These are phyloP conservation scores for Pyrenophora seminiperda DNA, from an alignment of 2,329 filamentous ascomycete genomes.

Conservation along the genomic window DNA sequence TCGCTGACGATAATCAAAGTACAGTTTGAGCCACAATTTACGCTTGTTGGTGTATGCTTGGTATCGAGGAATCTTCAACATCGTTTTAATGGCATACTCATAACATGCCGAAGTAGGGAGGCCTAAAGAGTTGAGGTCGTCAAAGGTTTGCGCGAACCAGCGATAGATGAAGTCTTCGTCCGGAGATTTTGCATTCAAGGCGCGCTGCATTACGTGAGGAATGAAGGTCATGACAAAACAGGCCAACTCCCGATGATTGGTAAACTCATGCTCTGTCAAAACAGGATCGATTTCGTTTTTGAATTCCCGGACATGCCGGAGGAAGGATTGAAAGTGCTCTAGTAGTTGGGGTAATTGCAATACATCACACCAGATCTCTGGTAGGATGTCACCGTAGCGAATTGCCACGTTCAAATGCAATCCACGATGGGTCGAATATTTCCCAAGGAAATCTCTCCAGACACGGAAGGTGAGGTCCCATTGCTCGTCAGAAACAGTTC, in stretches of 20 bases:
- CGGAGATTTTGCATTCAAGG: constrained; percentile 22
- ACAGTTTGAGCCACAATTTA: constrained; percentile 36
- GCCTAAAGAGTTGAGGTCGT: constrained; percentile 22
- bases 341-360: constrained; percentile 31
- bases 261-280: constrained; percentile 4
- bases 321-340: constrained; percentile 34
- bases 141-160: constrained; percentile 35
- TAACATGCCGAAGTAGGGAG: constrained; percentile 32
- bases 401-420: constrained; percentile 2
- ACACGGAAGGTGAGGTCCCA: constrained; percentile 45
- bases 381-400: constrained; percentile 15
- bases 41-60: constrained; percentile 32
- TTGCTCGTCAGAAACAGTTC: constrained; percentile 38
- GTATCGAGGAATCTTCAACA: constrained; percentile 38
- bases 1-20: constrained; percentile 29
- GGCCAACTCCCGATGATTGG: constrained; percentile 6
- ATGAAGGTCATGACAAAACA: constrained; percentile 38
- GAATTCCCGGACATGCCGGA: constrained; percentile 32
- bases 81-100: constrained; percentile 32
- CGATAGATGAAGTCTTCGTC: constrained; percentile 36
- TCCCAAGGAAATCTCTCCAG: constrained; percentile 25
- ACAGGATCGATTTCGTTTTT: constrained; percentile 30
- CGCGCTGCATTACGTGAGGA: constrained; percentile 33
- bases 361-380: constrained; percentile 34
- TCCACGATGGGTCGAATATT: constrained; percentile 6